Evolutionary conservation across 257 asterid species (phyloP).

Genomic region (Nicotiana noctiflora): DNA sequence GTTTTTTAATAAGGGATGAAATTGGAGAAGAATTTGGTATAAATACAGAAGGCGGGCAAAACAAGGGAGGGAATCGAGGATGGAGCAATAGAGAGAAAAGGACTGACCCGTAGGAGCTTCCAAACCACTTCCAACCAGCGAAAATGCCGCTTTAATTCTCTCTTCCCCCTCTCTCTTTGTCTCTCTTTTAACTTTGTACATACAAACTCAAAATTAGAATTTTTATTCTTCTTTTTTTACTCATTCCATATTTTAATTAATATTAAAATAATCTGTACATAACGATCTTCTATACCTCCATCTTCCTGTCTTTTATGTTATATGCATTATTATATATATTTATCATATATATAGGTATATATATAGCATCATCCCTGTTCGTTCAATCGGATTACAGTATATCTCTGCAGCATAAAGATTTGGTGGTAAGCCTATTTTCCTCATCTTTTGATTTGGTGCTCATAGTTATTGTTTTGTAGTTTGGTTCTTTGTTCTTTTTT

Average conservation of each 20-base stretch:
- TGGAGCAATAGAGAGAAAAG: conserved; percentile 18
- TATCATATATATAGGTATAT: not conserved
- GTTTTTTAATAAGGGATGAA: not conserved
- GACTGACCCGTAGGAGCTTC: conserved; percentile 8
- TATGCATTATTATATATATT: not conserved
- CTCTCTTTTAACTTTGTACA: not conserved
- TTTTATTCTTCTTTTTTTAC: not conserved
- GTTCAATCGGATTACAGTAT: conserved; percentile 27
- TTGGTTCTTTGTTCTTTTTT: not conserved
- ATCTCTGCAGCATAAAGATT: conserved; percentile 28
- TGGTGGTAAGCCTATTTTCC: conserved; percentile 41
- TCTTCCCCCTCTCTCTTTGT: conserved; percentile 11
- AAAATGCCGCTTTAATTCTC: conserved; percentile 40
- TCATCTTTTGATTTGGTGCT: conserved; percentile 1
- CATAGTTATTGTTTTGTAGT: not conserved
- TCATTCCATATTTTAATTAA: not conserved
- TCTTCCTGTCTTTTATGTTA: not conserved
- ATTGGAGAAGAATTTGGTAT: not conserved
- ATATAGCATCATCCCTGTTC: conserved; percentile 24
- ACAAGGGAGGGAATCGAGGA: conserved; percentile 26
- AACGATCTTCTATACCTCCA: not conserved
- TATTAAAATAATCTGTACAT: not conserved
- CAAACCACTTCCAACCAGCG: conserved; percentile 26
- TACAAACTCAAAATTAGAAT: not conserved
- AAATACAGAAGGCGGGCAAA: conserved; percentile 2